A percentile compares a stretch with the other conserved stretches of the same genome.
Conservation (phyloP, 129 eudicot species). For the Ambrosia trifida region DNA sequence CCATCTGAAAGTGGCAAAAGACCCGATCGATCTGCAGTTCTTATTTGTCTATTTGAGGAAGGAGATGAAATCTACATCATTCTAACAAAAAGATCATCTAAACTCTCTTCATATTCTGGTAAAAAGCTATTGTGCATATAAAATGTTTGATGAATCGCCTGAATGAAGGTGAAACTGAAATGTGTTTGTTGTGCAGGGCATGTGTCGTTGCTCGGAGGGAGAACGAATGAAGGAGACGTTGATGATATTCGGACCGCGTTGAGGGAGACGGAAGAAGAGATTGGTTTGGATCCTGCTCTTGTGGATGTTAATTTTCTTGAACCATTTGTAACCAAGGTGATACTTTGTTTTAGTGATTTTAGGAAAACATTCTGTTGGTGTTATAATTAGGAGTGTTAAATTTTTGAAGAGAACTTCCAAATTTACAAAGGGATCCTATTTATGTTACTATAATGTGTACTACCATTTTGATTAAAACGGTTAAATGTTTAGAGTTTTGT, state of each 20-base stretch:
- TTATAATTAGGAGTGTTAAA: neutral
- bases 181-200: slow-evolving; percentile 47
- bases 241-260: slow-evolving; percentile 54
- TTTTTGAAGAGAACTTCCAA: too few species aligned
- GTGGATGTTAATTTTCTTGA: slow-evolving; percentile 64
- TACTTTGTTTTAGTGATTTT: neutral
- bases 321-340: slow-evolving; percentile 50
- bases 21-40: slow-evolving; percentile 56
- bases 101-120: slow-evolving; percentile 59
- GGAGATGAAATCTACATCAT: slow-evolving; percentile 47
- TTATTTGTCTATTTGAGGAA: slow-evolving; percentile 52
- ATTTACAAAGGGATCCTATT: too few species aligned
- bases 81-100: slow-evolving; percentile 62
- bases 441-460: neutral
- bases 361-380: neutral
- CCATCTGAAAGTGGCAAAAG: slow-evolving; percentile 18
- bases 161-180: slow-evolving; percentile 12
- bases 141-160: slow-evolving; percentile 9
- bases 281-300: slow-evolving; percentile 69
- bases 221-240: slow-evolving; percentile 53
- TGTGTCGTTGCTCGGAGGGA: slow-evolving; percentile 79
- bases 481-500: too few species aligned
- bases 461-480: too few species aligned
- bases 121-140: neutral
- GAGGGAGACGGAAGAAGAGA: slow-evolving; percentile 78